phyloP scores from a whole-genome alignment of 306 rosid genomes.

The Inga leiocalycina region DNA sequence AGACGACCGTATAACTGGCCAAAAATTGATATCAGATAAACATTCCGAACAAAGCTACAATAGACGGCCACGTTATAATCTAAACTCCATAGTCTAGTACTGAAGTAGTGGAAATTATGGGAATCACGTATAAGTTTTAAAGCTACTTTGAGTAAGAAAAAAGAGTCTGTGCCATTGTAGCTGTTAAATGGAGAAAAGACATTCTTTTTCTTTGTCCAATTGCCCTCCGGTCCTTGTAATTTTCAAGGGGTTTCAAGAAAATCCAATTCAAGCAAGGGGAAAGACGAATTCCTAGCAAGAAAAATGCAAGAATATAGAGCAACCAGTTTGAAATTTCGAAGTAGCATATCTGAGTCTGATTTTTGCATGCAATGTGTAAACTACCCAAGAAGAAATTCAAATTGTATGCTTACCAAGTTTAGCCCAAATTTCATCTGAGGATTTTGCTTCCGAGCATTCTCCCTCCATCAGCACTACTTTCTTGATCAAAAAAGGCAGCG shows the following conservation, averaged over 20 bases:
- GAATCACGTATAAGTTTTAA: neutral
- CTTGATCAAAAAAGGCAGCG: neutral
- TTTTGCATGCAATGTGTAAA: neutral
- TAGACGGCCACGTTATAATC: neutral
- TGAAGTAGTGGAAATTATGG: neutral
- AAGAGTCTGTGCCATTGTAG: neutral
- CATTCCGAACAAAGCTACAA: neutral
- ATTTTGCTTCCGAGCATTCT: conserved; percentile 61
- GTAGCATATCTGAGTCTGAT: neutral
- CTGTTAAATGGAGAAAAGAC: conserved; percentile 1
- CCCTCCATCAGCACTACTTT: conserved; percentile 50
- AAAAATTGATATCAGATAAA: neutral
- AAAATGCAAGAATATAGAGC: neutral
- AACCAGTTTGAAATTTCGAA: conserved; percentile 24
- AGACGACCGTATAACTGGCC: neutral
- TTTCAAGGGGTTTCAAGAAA: conserved; percentile 16
- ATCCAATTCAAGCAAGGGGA: neutral
- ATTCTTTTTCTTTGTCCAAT: conserved; percentile 13
- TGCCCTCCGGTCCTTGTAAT: conserved; percentile 4
- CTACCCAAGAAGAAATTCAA: neutral
- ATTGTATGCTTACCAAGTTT: conserved; percentile 59
- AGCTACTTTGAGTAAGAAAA: neutral
- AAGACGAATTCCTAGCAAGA: neutral
- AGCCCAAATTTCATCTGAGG: conserved; percentile 74
- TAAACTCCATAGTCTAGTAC: neutral